Conservation (phyloP, 768 basidiomycete genomes). For the Tulasnella sp. region DNA sequence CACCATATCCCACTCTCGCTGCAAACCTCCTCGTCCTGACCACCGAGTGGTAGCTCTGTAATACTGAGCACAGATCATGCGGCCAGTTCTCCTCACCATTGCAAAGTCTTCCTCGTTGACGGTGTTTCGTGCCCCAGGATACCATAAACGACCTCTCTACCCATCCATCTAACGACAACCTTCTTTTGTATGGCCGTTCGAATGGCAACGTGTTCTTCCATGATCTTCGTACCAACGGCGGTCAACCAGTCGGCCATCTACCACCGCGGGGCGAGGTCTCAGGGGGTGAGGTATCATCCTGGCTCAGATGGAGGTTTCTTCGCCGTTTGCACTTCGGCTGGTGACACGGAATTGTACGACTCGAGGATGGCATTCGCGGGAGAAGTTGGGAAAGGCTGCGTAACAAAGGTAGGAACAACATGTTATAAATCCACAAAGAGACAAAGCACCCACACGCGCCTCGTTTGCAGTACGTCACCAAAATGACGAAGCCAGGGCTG, state of each 20-base stretch:
- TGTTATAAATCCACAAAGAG: background rate
- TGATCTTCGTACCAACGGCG: background rate
- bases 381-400: background rate
- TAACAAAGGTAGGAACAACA: background rate
- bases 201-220: background rate
- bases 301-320: constrained; percentile 1
- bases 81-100: background rate
- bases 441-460: background rate
- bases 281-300: constrained; percentile 24
- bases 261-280: background rate
- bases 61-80: background rate
- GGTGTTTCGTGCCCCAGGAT: background rate
- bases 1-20: background rate
- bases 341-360: constrained; percentile 10
- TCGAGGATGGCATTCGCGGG: constrained; percentile 8
- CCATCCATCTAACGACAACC: constrained; percentile 19
- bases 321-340: background rate
- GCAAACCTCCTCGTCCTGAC: background rate
- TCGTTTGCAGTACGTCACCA: constrained; percentile 14
- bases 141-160: constrained; percentile 22
- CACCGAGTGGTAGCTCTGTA: background rate
- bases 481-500: constrained; percentile 1
- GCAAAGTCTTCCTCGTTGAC: background rate
- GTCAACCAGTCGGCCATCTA: background rate
- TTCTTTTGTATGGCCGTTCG: background rate